Evolutionary conservation across 2,329 filamentous ascomycete species (phyloP).

Genomic region (Colletotrichum filicis): DNA sequence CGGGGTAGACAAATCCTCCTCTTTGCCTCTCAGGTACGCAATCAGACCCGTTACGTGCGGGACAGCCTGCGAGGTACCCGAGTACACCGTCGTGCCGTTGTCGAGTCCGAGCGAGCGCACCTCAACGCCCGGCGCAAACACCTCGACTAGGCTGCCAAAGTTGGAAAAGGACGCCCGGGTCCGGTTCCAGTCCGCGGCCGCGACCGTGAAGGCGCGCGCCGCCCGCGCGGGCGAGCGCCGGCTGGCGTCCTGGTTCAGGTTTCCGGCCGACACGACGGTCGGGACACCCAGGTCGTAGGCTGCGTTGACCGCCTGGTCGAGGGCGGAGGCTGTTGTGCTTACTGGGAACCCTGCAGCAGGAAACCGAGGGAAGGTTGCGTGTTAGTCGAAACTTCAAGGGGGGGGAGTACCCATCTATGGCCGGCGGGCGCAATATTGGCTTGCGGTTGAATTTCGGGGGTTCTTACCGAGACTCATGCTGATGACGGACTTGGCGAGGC

Average conservation of each 20-base stretch:
- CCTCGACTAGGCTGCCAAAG: slow-evolving; percentile 46
- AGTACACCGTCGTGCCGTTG: slow-evolving; percentile 55
- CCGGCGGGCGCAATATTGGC: slow-evolving; percentile 39
- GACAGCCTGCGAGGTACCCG: slow-evolving; percentile 51
- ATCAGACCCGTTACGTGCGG: slow-evolving; percentile 38
- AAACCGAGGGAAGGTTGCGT: background rate
- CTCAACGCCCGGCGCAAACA: slow-evolving; percentile 24
- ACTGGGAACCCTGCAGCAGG: slow-evolving; percentile 28
- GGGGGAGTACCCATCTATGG: too few species aligned
- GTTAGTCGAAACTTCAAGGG: background rate
- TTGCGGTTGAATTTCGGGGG: background rate
- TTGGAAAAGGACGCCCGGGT: slow-evolving; percentile 59
- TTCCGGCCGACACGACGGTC: slow-evolving; percentile 66
- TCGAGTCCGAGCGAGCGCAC: slow-evolving; percentile 42
- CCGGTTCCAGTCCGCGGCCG: slow-evolving; percentile 55
- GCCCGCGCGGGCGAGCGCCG: slow-evolving; percentile 60
- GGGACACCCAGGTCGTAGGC: slow-evolving; percentile 59
- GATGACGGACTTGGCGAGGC: slow-evolving; percentile 49
- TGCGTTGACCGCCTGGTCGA: slow-evolving; percentile 61
- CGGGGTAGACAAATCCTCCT: slow-evolving; percentile 45
- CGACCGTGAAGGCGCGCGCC: slow-evolving; percentile 62
- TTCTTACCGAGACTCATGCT: slow-evolving; percentile 53
- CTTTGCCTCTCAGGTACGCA: slow-evolving; percentile 44
- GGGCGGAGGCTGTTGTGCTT: slow-evolving; percentile 47
- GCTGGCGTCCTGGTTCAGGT: slow-evolving; percentile 44